phyloP scores from a whole-genome alignment of 2,329 filamentous ascomycete genomes.

The Leptographium lundbergii region DNA sequence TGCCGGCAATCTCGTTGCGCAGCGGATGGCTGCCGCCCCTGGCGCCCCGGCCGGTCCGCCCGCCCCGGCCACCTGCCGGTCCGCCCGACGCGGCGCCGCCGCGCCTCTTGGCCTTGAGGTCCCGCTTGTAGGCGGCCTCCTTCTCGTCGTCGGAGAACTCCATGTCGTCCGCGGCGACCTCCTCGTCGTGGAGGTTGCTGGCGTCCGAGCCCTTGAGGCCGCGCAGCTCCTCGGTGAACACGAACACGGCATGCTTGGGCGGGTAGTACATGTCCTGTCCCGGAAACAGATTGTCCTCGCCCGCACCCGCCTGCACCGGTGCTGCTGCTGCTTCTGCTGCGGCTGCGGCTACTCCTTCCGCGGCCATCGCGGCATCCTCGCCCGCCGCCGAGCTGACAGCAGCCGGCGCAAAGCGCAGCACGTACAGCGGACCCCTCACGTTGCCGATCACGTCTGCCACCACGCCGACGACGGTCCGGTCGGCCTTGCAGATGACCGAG shows the following conservation, averaged over 20 bases:
- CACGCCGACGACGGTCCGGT: conserved; percentile 65
- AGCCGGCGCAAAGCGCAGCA: conserved; percentile 54
- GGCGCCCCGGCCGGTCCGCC: conserved; percentile 12
- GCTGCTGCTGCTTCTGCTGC: not conserved
- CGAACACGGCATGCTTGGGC: conserved; percentile 62
- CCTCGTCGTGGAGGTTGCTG: conserved; percentile 89
- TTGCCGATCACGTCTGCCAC: conserved; percentile 79
- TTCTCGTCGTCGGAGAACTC: conserved; percentile 97
- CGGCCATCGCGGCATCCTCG: not conserved
- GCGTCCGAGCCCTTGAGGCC: conserved; percentile 81
- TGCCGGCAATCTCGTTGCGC: conserved; percentile 23
- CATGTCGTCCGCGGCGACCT: conserved; percentile 70
- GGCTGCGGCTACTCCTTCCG: not conserved
- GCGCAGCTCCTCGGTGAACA: conserved; percentile 75
- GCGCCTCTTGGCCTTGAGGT: conserved; percentile 52
- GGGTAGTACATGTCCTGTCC: conserved; percentile 71
- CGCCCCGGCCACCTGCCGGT: conserved; percentile 24
- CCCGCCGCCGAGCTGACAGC: not conserved
- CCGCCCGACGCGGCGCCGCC: conserved; percentile 31
- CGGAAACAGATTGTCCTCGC: conserved; percentile 50
- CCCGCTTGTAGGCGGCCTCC: conserved; percentile 68
- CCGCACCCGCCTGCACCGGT: conserved; percentile 32
- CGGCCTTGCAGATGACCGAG: conserved; percentile 67
- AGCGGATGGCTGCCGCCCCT: conserved; percentile 19
- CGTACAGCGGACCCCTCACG: conserved; percentile 78